Evolutionary conservation across 345 rosid species (phyloP).

Genomic region (Barbarea vulgaris): DNA sequence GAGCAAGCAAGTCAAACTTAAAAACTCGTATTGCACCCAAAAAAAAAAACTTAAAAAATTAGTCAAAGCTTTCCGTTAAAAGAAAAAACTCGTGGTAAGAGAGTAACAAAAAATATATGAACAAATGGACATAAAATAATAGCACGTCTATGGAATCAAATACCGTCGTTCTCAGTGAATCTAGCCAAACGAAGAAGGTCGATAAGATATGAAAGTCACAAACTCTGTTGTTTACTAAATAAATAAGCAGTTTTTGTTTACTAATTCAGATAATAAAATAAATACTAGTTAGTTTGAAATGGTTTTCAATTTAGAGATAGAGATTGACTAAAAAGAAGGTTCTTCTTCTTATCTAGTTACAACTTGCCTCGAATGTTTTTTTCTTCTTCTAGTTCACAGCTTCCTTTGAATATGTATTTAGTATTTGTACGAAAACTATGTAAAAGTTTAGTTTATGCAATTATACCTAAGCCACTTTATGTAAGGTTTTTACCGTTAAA

Average conservation of each 20-base stretch:
- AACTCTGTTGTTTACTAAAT: not conserved
- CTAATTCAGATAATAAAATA: not conserved
- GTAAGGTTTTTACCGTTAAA: not conserved
- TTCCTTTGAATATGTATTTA: not conserved
- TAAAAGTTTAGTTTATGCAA: not conserved
- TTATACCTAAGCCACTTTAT: not conserved
- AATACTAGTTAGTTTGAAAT: not conserved
- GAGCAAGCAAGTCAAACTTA: not conserved
- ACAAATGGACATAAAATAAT: not conserved
- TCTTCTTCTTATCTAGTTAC: not conserved
- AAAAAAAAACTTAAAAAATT: too few species aligned
- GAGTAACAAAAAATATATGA: not conserved
- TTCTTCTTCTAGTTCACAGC: not conserved
- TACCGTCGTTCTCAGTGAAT: not conserved
- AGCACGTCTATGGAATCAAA: not conserved
- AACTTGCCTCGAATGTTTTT: not conserved
- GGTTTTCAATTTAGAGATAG: not conserved
- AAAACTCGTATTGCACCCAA: too few species aligned
- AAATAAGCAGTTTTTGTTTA: not conserved
- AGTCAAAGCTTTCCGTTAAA: not conserved
- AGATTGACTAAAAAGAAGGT: not conserved
- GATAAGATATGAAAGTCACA: not conserved
- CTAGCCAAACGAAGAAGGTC: not conserved
- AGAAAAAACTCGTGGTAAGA: not conserved
- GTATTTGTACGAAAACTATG: not conserved